Percentiles rank a stretch among this genome's conserved stretches.
phyloP scores from a whole-genome alignment of 176 grass and related monocot genomes.

The Metroxylon sagu region DNA sequence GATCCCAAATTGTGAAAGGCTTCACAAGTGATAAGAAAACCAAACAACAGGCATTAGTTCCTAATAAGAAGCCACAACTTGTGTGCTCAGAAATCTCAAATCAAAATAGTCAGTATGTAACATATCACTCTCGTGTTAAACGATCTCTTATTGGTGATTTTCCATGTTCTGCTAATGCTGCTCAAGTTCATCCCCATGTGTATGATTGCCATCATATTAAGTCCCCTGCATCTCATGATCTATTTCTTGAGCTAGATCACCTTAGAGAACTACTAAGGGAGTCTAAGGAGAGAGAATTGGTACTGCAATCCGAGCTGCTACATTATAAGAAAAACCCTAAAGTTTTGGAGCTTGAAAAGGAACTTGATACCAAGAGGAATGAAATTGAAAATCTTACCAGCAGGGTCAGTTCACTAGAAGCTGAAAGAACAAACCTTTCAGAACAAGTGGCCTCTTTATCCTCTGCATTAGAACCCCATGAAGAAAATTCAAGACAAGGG shows the following conservation, averaged over 20 bases:
- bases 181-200: slow-evolving; percentile 85
- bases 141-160: slow-evolving; percentile 90
- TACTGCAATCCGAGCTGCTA: slow-evolving; percentile 55
- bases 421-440: slow-evolving; percentile 55
- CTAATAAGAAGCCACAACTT: slow-evolving; percentile 68
- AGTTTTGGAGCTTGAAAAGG: slow-evolving; percentile 75
- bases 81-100: slow-evolving; percentile 34
- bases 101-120: slow-evolving; percentile 38
- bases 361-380: slow-evolving; percentile 54
- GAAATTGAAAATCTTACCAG: slow-evolving; percentile 54
- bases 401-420: slow-evolving; percentile 50
- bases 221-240: slow-evolving; percentile 81
- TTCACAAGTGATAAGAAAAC: slow-evolving; percentile 87
- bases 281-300: slow-evolving; percentile 78
- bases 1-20: slow-evolving; percentile 93
- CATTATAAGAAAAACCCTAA: slow-evolving; percentile 67
- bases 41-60: slow-evolving; percentile 48
- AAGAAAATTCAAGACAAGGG: slow-evolving; percentile 36
- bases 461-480: slow-evolving; percentile 42
- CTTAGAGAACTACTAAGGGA: slow-evolving; percentile 75
- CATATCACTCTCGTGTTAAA: slow-evolving; percentile 79
- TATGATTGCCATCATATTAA: slow-evolving; percentile 61
- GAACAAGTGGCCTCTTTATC: slow-evolving; percentile 61
- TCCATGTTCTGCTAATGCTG: slow-evolving; percentile 60
- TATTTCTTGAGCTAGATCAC: slow-evolving; percentile 89